phyloP scores from a whole-genome alignment of 202 grass and related monocot species.

The Musa balbisiana region DNA sequence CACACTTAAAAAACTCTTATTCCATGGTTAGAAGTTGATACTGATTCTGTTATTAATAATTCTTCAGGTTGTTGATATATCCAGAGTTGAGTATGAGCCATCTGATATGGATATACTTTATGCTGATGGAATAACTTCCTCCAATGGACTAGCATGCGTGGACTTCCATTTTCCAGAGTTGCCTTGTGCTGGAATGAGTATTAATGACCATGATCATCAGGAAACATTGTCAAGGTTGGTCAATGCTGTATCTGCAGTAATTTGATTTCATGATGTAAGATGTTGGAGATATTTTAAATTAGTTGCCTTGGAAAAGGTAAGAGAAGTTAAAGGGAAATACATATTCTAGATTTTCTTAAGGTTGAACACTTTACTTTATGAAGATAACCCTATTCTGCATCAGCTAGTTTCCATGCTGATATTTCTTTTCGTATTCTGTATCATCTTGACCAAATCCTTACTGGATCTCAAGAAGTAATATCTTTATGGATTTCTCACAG shows the following conservation, averaged over 20 bases:
- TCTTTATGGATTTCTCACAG: no score
- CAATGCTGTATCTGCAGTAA: slow-evolving; percentile 4
- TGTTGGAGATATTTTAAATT: not conserved
- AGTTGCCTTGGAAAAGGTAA: not conserved
- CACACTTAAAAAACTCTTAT: not conserved
- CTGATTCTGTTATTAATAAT: slow-evolving; percentile 1
- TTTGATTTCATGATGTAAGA: not conserved
- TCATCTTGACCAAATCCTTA: not conserved
- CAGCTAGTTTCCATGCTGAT: not conserved
- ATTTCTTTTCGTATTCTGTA: not conserved
- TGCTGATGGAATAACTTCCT: slow-evolving; percentile 68
- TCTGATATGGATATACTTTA: slow-evolving; percentile 72
- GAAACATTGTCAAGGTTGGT: slow-evolving; percentile 64
- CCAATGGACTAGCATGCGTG: slow-evolving; percentile 61
- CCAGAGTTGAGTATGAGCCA: slow-evolving; percentile 83
- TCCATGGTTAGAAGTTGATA: not conserved
- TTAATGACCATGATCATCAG: slow-evolving; percentile 60
- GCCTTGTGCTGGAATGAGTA: slow-evolving; percentile 34
- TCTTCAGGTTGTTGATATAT: slow-evolving; percentile 77
- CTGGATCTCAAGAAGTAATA: not conserved
- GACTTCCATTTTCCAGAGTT: slow-evolving; percentile 56
- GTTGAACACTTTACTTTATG: not conserved
- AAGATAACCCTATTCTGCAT: not conserved
- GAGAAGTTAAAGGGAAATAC: not conserved
- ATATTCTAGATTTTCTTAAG: not conserved